Percentiles rank a stretch among this genome's conserved stretches.
phyloP scores from a whole-genome alignment of 2,329 filamentous ascomycete species.

The Diplodia corticola region DNA sequence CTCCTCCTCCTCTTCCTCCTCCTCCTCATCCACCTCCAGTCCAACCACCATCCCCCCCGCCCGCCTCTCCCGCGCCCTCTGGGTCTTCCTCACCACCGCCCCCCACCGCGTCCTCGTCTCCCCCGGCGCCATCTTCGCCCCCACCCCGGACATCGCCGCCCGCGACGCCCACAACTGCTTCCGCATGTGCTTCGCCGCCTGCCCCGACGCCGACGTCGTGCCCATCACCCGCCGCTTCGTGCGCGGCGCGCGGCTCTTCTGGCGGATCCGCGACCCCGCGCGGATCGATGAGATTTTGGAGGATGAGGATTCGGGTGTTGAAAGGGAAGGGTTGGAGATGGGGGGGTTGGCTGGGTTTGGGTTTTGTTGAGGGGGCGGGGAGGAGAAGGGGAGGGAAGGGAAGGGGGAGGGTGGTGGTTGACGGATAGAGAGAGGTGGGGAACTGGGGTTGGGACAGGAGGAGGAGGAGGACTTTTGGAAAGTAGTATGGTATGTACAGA shows the following conservation, averaged over 20 bases:
- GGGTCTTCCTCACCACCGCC: slow-evolving; percentile 68
- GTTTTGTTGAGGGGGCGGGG: slow-evolving; percentile 4
- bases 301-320: slow-evolving; percentile 32
- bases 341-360: slow-evolving; percentile 13
- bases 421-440: too few species aligned
- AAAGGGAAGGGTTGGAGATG: not conserved
- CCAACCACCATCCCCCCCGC: slow-evolving; percentile 54
- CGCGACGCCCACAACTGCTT: slow-evolving; percentile 69
- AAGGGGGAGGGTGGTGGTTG: too few species aligned
- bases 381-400: not conserved
- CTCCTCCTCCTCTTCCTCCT: too few species aligned
- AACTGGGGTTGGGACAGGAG: too few species aligned
- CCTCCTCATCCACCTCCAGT: too few species aligned
- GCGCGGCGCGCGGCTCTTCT: slow-evolving; percentile 71
- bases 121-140: slow-evolving; percentile 73
- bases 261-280: slow-evolving; percentile 67
- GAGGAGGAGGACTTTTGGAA: too few species aligned
- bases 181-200: slow-evolving; percentile 82
- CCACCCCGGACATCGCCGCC: slow-evolving; percentile 60
- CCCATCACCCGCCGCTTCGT: slow-evolving; percentile 64
- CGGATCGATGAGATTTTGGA: slow-evolving; percentile 64
- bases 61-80: slow-evolving; percentile 64
- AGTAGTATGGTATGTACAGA: too few species aligned
- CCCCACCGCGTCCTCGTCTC: slow-evolving; percentile 69
- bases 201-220: slow-evolving; percentile 69